Evolutionary conservation across 345 rosid genomes (phyloP).

Genomic region (Corymbia maculata): DNA sequence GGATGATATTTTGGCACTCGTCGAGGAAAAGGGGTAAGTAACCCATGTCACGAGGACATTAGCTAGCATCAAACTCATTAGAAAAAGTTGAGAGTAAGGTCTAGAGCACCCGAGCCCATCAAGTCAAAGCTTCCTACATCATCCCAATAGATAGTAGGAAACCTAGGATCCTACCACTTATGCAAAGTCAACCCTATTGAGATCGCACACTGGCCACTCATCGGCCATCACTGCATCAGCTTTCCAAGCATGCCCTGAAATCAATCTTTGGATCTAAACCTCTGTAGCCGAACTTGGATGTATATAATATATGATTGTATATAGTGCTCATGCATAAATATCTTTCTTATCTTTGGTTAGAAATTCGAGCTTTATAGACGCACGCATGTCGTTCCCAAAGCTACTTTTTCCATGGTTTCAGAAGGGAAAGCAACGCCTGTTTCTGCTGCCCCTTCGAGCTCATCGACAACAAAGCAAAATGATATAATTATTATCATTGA

Average conservation of each 20-base stretch:
- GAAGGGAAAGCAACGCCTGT: neutral
- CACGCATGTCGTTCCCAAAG: neutral
- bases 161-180: neutral
- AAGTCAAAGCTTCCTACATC: neutral
- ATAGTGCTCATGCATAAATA: neutral
- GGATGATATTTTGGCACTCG: neutral
- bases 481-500: neutral
- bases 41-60: neutral
- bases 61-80: neutral
- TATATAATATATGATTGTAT: neutral
- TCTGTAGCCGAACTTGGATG: neutral
- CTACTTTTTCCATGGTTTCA: neutral
- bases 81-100: neutral
- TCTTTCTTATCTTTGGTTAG: neutral
- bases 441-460: neutral
- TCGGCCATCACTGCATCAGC: neutral
- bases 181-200: neutral
- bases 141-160: neutral
- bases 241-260: neutral
- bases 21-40: neutral
- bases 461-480: neutral
- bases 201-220: neutral
- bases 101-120: accelerated
- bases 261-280: neutral
- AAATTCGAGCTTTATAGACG: neutral